Evolutionary conservation across 163 green algal genomes (phyloP).

Genomic region (Scenedesmus sp.): DNA sequence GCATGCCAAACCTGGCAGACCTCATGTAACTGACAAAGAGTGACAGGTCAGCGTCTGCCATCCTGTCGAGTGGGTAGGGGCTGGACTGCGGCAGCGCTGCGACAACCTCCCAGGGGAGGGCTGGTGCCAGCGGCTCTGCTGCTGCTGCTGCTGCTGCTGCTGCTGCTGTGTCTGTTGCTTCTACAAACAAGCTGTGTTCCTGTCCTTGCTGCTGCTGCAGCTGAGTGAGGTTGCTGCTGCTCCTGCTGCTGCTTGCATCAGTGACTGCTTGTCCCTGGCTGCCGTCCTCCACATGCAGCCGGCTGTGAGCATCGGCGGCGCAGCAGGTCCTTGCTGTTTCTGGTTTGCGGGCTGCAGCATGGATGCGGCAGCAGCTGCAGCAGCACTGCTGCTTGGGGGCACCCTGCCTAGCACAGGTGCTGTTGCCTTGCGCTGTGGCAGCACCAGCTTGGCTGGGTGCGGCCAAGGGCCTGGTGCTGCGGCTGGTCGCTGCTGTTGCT

Average conservation of each 20-base stretch:
- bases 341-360: not conserved
- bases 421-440: conserved; percentile 15
- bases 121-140: not conserved
- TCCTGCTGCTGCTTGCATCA: not conserved
- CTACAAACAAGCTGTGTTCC: not conserved
- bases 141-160: conserved; percentile 2
- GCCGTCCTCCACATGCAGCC: too few species aligned
- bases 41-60: not conserved
- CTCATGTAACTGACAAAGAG: not conserved
- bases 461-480: conserved; percentile 21
- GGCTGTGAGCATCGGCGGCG: not conserved
- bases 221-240: too few species aligned
- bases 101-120: conserved; percentile 23
- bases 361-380: conserved; percentile 14
- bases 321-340: conserved; percentile 1
- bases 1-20: conserved; percentile 23
- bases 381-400: conserved; percentile 42
- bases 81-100: conserved; percentile 6
- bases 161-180: conserved; percentile 5
- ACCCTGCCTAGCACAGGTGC: conserved; percentile 31
- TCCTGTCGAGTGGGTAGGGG: not conserved
- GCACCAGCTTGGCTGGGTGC: not conserved
- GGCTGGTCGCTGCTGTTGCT: not conserved
- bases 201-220: conserved; percentile 15
- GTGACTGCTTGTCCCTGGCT: not conserved